phyloP scores from a whole-genome alignment of 345 rosid species.

The Eucalyptus tenuipes region DNA sequence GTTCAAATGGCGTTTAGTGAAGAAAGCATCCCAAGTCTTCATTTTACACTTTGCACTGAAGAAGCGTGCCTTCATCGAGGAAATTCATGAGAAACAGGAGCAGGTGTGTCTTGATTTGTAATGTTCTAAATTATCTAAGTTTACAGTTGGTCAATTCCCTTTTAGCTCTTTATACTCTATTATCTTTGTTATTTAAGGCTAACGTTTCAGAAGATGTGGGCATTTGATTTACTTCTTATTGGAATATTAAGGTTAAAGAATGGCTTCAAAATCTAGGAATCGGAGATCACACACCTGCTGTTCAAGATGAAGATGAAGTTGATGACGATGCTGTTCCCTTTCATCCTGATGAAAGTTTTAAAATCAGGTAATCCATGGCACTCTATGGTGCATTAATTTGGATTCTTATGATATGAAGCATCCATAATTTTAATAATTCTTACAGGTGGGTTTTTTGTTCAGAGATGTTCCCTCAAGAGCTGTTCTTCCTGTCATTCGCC shows the following conservation, averaged over 20 bases:
- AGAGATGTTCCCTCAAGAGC: slow-evolving; percentile 99
- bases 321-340: slow-evolving; percentile 60
- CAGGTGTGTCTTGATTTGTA: slow-evolving; percentile 41
- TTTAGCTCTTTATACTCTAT: neutral
- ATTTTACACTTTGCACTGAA: slow-evolving; percentile 88
- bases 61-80: slow-evolving; percentile 86
- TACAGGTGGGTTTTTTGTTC: slow-evolving; percentile 32
- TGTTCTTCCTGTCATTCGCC: slow-evolving; percentile 89
- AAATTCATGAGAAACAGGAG: slow-evolving; percentile 97
- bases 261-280: slow-evolving; percentile 99
- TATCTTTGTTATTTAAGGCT: neutral
- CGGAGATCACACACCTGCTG: slow-evolving; percentile 59
- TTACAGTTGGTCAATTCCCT: neutral
- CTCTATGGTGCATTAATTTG: neutral
- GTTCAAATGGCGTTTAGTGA: slow-evolving; percentile 87
- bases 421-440: slow-evolving; percentile 3
- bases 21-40: slow-evolving; percentile 88
- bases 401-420: neutral
- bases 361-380: slow-evolving; percentile 49
- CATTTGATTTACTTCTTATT: slow-evolving; percentile 37
- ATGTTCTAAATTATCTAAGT: neutral
- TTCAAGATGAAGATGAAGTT: slow-evolving; percentile 76
- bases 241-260: slow-evolving; percentile 84
- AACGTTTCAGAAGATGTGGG: neutral
- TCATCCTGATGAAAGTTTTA: slow-evolving; percentile 68